phyloP scores from a whole-genome alignment of 2,329 filamentous ascomycete genomes.

The Trichoderma endophyticum region DNA sequence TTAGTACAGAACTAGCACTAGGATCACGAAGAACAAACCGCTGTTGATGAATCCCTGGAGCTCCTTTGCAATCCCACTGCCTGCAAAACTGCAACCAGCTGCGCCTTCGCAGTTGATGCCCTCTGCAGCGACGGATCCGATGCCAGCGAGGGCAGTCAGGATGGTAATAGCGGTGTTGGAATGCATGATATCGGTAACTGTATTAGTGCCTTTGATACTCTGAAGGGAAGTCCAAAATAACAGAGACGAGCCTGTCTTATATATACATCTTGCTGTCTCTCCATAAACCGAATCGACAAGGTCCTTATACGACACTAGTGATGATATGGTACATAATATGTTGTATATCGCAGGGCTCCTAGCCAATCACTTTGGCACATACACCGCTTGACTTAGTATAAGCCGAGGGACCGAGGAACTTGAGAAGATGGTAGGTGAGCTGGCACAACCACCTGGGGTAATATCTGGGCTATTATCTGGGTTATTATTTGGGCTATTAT shows the following conservation, averaged over 20 bases:
- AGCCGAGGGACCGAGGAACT: not conserved
- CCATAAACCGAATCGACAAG: not conserved
- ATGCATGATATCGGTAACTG: not conserved
- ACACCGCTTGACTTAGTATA: not conserved
- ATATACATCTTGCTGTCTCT: not conserved
- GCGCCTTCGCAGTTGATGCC: not conserved
- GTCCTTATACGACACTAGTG: not conserved
- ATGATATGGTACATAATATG: not conserved
- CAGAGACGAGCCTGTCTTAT: not conserved
- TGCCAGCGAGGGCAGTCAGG: not conserved
- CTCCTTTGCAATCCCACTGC: not conserved
- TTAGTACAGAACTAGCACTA: not conserved
- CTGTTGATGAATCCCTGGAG: not conserved
- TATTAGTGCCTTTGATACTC: not conserved
- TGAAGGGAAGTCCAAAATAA: not conserved
- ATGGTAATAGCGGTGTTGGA: not conserved
- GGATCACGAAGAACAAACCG: not conserved
- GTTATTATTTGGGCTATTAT: not conserved
- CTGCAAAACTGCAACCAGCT: not conserved
- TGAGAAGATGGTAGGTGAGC: not conserved
- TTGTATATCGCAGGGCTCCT: not conserved
- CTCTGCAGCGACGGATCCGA: not conserved
- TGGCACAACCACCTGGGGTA: not conserved
- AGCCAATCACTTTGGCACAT: not conserved
- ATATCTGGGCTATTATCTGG: not conserved